Percentiles rank a stretch among this genome's conserved stretches.
Evolutionary conservation across 2,329 filamentous ascomycete genomes (phyloP).

Genomic region (Xylaria hypoxylon): DNA sequence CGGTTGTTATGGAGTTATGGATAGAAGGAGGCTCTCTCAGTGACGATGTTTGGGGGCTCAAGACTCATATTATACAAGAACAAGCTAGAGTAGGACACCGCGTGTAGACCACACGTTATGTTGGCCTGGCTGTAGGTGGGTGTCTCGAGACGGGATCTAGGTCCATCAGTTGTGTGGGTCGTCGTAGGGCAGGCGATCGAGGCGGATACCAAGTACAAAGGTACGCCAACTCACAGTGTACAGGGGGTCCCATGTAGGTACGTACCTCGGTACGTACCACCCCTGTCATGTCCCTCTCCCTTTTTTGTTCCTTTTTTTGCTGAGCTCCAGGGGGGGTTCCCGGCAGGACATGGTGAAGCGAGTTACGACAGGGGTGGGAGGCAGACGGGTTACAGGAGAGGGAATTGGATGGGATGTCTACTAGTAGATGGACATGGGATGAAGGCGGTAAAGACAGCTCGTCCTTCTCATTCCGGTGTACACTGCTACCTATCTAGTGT

Average conservation of each 20-base stretch:
- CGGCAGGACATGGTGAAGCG: constrained; percentile 31
- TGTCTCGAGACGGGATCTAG: constrained; percentile 39
- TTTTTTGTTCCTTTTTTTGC: constrained; percentile 15
- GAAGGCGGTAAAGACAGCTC: constrained; percentile 35
- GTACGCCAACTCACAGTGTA: constrained; percentile 35
- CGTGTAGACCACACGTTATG: constrained; percentile 30
- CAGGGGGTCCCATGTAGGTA: constrained; percentile 31
- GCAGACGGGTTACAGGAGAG: constrained; percentile 36
- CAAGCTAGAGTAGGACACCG: constrained; percentile 28
- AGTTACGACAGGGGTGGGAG: constrained; percentile 28
- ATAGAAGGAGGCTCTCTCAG: constrained; percentile 31
- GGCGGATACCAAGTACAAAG: constrained; percentile 36
- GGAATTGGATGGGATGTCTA: constrained; percentile 28
- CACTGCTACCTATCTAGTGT: too few relatives aligned
- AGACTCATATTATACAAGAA: constrained; percentile 41
- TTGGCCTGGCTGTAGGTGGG: constrained; percentile 34
- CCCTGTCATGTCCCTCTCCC: constrained; percentile 19
- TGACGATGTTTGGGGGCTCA: constrained; percentile 40
- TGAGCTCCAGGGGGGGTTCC: constrained; percentile 15
- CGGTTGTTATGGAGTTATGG: constrained; percentile 29
- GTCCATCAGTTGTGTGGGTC: constrained; percentile 31
- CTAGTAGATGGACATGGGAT: constrained; percentile 17
- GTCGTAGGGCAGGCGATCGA: constrained; percentile 40
- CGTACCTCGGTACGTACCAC: constrained; percentile 30
- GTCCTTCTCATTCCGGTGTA: constrained; percentile 11